phyloP scores from a whole-genome alignment of 768 basidiomycete species.

The Leccinum variicolor region DNA sequence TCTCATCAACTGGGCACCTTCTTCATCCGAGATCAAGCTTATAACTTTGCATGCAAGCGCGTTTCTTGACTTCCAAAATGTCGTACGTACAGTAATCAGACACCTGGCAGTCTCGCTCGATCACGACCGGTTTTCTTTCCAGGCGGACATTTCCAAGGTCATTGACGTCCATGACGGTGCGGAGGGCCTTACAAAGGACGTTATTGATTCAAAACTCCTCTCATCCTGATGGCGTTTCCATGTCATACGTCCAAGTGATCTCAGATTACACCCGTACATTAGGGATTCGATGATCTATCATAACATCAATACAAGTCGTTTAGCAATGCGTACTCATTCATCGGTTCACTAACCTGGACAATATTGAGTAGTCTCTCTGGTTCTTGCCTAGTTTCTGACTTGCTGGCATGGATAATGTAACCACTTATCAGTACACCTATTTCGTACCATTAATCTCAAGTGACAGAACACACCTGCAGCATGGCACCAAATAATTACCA shows the following conservation, averaged over 20 bases:
- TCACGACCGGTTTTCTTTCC: conserved; percentile 5
- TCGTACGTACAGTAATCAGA: conserved; percentile 43
- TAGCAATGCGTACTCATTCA: neutral
- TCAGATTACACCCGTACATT: neutral
- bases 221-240: conserved; percentile 5
- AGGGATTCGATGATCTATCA: neutral
- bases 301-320: neutral
- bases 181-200: conserved; percentile 73
- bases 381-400: neutral
- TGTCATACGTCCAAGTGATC: neutral
- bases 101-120: neutral
- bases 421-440: neutral
- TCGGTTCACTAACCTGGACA: neutral
- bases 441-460: no score
- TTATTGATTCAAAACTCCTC: conserved; percentile 59
- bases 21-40: conserved; percentile 69
- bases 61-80: conserved; percentile 72
- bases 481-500: no score
- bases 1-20: conserved; percentile 86
- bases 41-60: conserved; percentile 83
- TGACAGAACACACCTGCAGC: no score
- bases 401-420: neutral
- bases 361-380: conserved; percentile 2
- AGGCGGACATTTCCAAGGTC: conserved; percentile 78
- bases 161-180: conserved; percentile 81